Base-by-base conservation (phyloP, 371 early-diverging fungal species). In the Funneliformis caledonium region DNA sequence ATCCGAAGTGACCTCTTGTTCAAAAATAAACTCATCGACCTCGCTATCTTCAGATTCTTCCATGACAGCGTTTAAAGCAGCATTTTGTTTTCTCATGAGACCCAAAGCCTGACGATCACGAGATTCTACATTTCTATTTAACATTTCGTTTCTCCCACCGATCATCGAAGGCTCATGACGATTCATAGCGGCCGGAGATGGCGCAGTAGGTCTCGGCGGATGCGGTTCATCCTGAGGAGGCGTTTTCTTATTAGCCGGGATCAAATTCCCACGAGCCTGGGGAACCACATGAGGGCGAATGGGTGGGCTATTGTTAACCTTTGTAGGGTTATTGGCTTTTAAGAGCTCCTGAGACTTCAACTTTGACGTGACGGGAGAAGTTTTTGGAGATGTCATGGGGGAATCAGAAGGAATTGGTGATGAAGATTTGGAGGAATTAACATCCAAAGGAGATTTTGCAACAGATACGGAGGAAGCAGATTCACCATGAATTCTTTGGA, bases 41-140 rank as follows among this genome's bases (percentile, higher is more conserved):
- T 76, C 76, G 31, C 62, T 61, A 42, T 76, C 76, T 16, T 76
- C 76, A 61, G 76, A 61, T 48, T 79, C 69, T 72, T 79, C 80
- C 80, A 68, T 79, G 11, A 79, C 31, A 45, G 7, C 50, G 31
- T 70, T 48, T 11, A 59, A 48, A 60, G 37, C 42, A 45, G 80
- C 70, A 31, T 31, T 37, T 1, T 19, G 12, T 5, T 19, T 52
- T 70, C 70, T 79, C 22, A 19, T 59, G 7, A 42, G 14, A 59
- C 4, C 26, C 26, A 70, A 50, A 60, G 69, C 59, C 12, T 70
- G 37, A 56, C 50, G 48, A 64, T 26, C 65, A 64, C 26, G 26
- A 22, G 14, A 14, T 42, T 64, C 77, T 12, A 9, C 12, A 4
- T 76, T 65, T 64, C 65, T 60, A 45, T 52, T n/a, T 10, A 61